A percentile compares a stretch with the other conserved stretches of the same genome.
These are phyloP conservation scores for Tolypocladium album DNA, from an alignment of 2,329 filamentous ascomycete genomes.

Conservation along the genomic window DNA sequence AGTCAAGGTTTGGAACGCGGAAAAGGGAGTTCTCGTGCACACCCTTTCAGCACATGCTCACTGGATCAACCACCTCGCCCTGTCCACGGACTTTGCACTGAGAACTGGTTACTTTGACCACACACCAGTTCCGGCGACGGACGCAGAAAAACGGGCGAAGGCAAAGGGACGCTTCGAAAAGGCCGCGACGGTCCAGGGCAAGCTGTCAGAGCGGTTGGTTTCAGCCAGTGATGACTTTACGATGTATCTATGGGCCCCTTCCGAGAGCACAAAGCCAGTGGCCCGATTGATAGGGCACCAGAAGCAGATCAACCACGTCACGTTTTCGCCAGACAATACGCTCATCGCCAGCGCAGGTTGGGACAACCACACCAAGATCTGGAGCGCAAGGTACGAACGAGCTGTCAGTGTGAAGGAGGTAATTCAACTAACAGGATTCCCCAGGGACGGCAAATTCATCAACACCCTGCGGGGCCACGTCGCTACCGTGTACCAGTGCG, in stretches of 20 bases:
- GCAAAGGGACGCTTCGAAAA: conserved; percentile 78
- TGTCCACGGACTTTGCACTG: conserved; percentile 86
- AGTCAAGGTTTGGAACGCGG: conserved; percentile 80
- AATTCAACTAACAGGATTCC: conserved; percentile 14
- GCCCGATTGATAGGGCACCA: conserved; percentile 88
- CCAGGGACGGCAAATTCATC: conserved; percentile 63
- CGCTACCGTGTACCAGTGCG: conserved; percentile 82
- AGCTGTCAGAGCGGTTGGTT: conserved; percentile 72
- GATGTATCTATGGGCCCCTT: conserved; percentile 90
- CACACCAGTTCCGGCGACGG: conserved; percentile 53
- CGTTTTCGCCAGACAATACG: conserved; percentile 81
- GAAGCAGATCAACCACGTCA: conserved; percentile 93
- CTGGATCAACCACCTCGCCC: conserved; percentile 89
- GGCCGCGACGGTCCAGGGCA: conserved; percentile 65
- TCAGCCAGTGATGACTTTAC: conserved; percentile 94
- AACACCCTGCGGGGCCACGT: conserved; percentile 81
- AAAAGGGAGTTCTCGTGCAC: conserved; percentile 68
- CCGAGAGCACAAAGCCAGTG: conserved; percentile 67
- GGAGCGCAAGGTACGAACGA: conserved; percentile 57
- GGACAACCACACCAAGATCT: conserved; percentile 92
- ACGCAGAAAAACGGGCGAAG: conserved; percentile 61
- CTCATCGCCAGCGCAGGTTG: conserved; percentile 83
- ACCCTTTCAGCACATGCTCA: conserved; percentile 77
- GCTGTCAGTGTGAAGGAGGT: background rate
- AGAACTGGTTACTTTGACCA: conserved; percentile 84